phyloP scores from a whole-genome alignment of 2,329 filamentous ascomycete genomes.

The Fusarium acutatum region DNA sequence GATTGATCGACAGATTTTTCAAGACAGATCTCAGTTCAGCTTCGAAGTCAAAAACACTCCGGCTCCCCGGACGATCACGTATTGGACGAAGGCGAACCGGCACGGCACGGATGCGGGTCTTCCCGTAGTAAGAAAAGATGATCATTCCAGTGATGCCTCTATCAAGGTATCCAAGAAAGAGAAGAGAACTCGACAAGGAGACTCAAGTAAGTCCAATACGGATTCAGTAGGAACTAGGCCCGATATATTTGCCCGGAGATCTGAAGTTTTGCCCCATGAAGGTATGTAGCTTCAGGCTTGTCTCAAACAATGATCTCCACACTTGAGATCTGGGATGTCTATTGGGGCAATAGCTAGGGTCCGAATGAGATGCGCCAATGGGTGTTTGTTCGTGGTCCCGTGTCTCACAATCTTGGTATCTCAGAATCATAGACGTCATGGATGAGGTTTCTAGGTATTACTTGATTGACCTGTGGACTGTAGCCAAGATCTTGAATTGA shows the following conservation, averaged over 20 bases:
- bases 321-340: neutral
- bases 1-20: neutral
- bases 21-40: neutral
- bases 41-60: neutral
- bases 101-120: neutral
- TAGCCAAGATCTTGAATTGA: neutral
- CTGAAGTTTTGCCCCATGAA: too few species aligned
- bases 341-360: neutral
- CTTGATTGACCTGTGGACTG: too few species aligned
- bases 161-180: neutral
- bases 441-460: accelerated
- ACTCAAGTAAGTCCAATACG: accelerated
- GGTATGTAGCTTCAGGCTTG: neutral
- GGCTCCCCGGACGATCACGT: neutral
- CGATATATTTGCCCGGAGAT: neutral
- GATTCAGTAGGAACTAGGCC: neutral
- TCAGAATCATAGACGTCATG: neutral
- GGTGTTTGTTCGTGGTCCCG: neutral
- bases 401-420: neutral
- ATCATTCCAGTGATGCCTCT: neutral
- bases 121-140: neutral
- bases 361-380: too few species aligned
- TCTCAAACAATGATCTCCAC: neutral
- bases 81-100: neutral
- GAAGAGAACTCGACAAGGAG: too few species aligned